phyloP scores from a whole-genome alignment of 768 basidiomycete species.

The Asterophora parasitica region DNA sequence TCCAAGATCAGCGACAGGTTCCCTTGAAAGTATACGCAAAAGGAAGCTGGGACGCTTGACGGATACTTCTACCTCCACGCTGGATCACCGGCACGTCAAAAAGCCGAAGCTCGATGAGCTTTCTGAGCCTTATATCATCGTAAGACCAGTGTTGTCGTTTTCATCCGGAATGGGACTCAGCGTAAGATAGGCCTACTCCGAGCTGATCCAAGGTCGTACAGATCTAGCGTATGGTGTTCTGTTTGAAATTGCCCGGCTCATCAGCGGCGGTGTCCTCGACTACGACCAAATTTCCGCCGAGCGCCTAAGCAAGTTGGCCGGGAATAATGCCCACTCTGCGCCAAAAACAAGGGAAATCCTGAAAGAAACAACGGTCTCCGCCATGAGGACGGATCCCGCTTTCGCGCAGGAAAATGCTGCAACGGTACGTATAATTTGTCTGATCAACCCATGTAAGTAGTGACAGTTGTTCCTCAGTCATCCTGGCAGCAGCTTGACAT shows the following conservation, averaged over 20 bases:
- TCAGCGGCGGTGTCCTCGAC: slow-evolving; percentile 21
- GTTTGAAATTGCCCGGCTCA: slow-evolving; percentile 46
- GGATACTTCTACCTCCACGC: neutral
- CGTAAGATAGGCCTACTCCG: slow-evolving; percentile 14
- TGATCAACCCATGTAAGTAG: neutral
- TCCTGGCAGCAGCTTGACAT: slow-evolving; percentile 62
- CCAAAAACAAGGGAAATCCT: slow-evolving; percentile 18
- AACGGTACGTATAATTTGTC: slow-evolving; percentile 20
- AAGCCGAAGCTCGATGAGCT: slow-evolving; percentile 4
- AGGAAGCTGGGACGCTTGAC: slow-evolving; percentile 24
- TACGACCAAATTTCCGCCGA: slow-evolving; percentile 25
- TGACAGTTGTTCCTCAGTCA: slow-evolving; percentile 29
- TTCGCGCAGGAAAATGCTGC: slow-evolving; percentile 35
- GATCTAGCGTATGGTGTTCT: slow-evolving; percentile 37
- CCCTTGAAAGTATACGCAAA: slow-evolving; percentile 25
- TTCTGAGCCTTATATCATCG: slow-evolving; percentile 16
- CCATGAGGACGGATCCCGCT: slow-evolving; percentile 13
- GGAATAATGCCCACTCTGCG: slow-evolving; percentile 28
- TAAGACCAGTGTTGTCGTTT: slow-evolving; percentile 5
- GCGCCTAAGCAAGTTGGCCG: slow-evolving; percentile 22
- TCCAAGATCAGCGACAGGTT: slow-evolving; percentile 18
- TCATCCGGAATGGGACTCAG: neutral
- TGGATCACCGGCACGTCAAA: slow-evolving; percentile 6
- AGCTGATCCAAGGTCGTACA: slow-evolving; percentile 9
- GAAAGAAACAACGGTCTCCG: neutral